Evolutionary conservation across 805 yeast species (phyloP).

Genomic region (Lachancea thermotolerans): DNA sequence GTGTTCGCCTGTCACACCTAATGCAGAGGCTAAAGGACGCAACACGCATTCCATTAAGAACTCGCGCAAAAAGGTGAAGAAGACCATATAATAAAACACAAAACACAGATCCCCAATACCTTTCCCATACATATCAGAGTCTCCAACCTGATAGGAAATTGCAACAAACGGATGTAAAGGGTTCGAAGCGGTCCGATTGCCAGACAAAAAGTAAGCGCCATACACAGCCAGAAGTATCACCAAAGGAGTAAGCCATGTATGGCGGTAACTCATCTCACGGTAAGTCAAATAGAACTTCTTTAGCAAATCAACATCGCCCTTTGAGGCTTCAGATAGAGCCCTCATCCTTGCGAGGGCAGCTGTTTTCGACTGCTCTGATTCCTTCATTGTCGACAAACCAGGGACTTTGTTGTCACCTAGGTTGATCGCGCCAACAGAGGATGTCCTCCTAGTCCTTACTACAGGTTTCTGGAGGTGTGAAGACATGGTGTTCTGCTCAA

Average conservation of each 20-base stretch:
- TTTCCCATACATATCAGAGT: slow-evolving; percentile 69
- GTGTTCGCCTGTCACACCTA: slow-evolving; percentile 31
- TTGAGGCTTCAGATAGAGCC: slow-evolving; percentile 28
- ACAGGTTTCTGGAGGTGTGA: slow-evolving; percentile 5
- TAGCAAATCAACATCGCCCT: slow-evolving; percentile 47
- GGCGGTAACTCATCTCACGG: slow-evolving; percentile 49
- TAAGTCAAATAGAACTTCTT: slow-evolving; percentile 51
- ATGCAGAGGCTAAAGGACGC: slow-evolving; percentile 62
- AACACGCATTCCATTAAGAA: slow-evolving; percentile 79
- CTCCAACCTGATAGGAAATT: slow-evolving; percentile 57
- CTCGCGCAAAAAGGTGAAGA: slow-evolving; percentile 87
- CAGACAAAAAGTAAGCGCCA: slow-evolving; percentile 45
- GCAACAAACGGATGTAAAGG: slow-evolving; percentile 56
- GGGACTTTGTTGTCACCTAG: slow-evolving; percentile 68
- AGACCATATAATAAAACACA: slow-evolving; percentile 71
- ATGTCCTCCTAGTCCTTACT: slow-evolving; percentile 40
- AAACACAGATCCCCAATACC: slow-evolving; percentile 79
- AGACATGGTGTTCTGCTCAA: slow-evolving; percentile 1
- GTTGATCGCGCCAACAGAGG: slow-evolving; percentile 69
- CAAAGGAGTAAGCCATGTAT: slow-evolving; percentile 69
- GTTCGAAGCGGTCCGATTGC: slow-evolving; percentile 52
- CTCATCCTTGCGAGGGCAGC: slow-evolving; percentile 34
- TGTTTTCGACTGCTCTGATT: slow-evolving; percentile 37
- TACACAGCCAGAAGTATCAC: slow-evolving; percentile 39
- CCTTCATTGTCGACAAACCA: slow-evolving; percentile 59